Conservation (phyloP, 495 filamentous ascomycete species). For the Thozetella sp. region DNA sequence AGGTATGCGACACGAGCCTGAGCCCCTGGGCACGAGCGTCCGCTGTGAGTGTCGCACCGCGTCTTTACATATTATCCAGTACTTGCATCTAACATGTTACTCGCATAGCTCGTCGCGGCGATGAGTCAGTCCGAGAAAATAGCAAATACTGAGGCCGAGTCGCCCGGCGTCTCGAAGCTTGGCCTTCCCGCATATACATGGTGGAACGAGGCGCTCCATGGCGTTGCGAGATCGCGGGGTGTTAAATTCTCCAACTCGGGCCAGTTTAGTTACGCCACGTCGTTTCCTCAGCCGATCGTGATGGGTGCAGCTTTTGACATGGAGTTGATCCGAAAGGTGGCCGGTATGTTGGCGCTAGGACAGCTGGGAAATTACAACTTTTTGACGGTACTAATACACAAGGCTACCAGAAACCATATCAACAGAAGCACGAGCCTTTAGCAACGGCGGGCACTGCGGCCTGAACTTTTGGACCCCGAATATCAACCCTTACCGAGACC, state of each 20-base stretch:
- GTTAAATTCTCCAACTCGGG: slow-evolving; percentile 52
- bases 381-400: neutral
- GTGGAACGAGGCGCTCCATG: slow-evolving; percentile 60
- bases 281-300: slow-evolving; percentile 62
- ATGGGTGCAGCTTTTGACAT: slow-evolving; percentile 64
- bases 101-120: slow-evolving; percentile 14
- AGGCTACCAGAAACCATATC: slow-evolving; percentile 41
- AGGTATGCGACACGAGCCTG: slow-evolving; percentile 40
- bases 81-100: neutral
- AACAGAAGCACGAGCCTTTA: slow-evolving; percentile 65
- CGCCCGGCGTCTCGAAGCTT: slow-evolving; percentile 56
- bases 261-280: slow-evolving; percentile 60
- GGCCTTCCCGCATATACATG: slow-evolving; percentile 58
- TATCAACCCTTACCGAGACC: slow-evolving; percentile 65
- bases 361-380: too few species aligned
- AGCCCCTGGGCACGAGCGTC: slow-evolving; percentile 36
- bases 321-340: slow-evolving; percentile 58
- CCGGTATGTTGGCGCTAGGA: slow-evolving; percentile 23
- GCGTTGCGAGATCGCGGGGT: slow-evolving; percentile 48
- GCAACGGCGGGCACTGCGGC: slow-evolving; percentile 55
- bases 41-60: too few species aligned
- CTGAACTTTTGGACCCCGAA: slow-evolving; percentile 65
- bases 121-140: slow-evolving; percentile 47
- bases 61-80: slow-evolving; percentile 9
- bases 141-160: slow-evolving; percentile 56